A percentile compares a stretch with the other conserved stretches of the same genome.
These are phyloP conservation scores for Neoarthrinium moseri DNA, from an alignment of 2,329 filamentous ascomycete species.

Conservation along the genomic window DNA sequence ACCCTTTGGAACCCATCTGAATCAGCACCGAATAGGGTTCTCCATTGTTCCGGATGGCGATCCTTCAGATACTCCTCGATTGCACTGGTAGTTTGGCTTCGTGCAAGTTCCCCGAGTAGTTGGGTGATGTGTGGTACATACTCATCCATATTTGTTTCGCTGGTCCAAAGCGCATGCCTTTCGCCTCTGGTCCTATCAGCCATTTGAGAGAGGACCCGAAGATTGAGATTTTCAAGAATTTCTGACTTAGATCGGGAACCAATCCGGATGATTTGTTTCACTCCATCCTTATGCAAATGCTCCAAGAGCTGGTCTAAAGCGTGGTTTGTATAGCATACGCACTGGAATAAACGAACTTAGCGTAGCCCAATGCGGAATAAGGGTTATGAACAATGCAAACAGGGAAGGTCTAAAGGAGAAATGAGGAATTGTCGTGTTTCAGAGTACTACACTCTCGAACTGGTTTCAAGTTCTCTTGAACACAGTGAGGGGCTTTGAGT, in stretches of 20 bases:
- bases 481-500: no score
- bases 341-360: no score
- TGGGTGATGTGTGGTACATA: slow-evolving; percentile 1
- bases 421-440: no score
- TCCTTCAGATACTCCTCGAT: slow-evolving; percentile 19
- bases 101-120: neutral
- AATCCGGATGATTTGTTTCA: slow-evolving; percentile 58
- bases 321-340: slow-evolving; percentile 51
- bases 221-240: slow-evolving; percentile 46
- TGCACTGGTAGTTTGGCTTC: slow-evolving; percentile 4
- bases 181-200: slow-evolving; percentile 38
- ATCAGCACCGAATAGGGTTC: slow-evolving; percentile 25
- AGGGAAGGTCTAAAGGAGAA: no score
- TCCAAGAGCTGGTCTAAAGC: slow-evolving; percentile 58
- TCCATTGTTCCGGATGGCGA: slow-evolving; percentile 18
- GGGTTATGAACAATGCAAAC: no score
- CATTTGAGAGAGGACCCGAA: slow-evolving; percentile 35
- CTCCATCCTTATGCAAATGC: slow-evolving; percentile 48
- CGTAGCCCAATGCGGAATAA: no score
- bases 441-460: no score
- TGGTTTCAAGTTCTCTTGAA: no score
- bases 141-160: slow-evolving; percentile 14
- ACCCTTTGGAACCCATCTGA: slow-evolving; percentile 25
- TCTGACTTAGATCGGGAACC: slow-evolving; percentile 58
- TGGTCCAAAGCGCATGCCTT: slow-evolving; percentile 27